Evolutionary conservation across 345 rosid genomes (phyloP).

Genomic region (Rhizophora mangle): DNA sequence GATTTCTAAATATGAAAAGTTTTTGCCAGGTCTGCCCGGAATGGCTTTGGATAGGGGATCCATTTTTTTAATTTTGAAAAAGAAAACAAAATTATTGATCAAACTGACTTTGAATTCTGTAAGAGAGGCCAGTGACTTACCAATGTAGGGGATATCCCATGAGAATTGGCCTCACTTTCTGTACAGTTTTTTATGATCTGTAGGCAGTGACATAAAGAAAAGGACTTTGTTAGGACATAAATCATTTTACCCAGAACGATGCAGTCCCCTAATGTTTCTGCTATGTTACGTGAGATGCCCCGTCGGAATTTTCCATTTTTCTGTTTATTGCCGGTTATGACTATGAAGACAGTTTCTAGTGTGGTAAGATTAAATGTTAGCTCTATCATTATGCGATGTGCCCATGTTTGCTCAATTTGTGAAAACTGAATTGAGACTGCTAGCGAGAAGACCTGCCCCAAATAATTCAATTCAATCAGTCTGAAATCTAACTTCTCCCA

Average conservation of each 20-base stretch:
- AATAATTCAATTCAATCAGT: no score
- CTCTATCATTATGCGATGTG: no score
- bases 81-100: conserved; percentile 2
- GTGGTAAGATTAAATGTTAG: neutral
- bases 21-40: conserved; percentile 17
- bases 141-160: neutral
- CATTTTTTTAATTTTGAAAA: conserved; percentile 6
- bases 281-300: neutral
- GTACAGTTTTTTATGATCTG: neutral
- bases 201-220: neutral
- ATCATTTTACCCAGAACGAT: neutral
- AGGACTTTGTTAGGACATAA: no score
- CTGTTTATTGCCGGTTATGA: neutral
- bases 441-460: no score
- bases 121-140: conserved; percentile 16
- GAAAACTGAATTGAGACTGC: no score
- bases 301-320: neutral
- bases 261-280: neutral
- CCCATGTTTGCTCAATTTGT: no score
- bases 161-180: conserved; percentile 1
- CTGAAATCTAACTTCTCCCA: no score
- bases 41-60: conserved; percentile 11
- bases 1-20: neutral
- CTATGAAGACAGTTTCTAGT: neutral
- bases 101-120: conserved; percentile 3